Evolutionary conservation across 192 early-diverging fungal genomes (phyloP), one percentile per base, ranked within the genome.

Genomic region (Radiomyces spectabilis): DNA sequence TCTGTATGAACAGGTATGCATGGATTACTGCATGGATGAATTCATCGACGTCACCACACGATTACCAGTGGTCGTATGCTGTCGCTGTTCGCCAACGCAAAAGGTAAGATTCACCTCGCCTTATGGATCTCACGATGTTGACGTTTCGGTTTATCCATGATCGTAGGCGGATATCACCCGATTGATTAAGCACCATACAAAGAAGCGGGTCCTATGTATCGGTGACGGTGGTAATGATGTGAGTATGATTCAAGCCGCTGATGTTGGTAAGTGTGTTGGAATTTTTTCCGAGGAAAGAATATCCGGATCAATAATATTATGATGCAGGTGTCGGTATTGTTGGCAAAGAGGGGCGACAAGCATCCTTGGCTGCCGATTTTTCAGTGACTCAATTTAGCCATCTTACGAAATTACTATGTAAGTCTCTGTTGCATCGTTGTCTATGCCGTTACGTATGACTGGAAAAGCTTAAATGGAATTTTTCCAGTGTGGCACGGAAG

Each of bases 211-310:
- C 26, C 80, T 87, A 50, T 89, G 89, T 35, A 92, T 98, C 37
- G 95, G 95, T 37, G 95, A 98, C 65, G 95, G 95, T 37, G 95
- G 92, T 40, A 98, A 98, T 61, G 95, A 98, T 61, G 93, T 98
- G 37, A 85, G 83, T 34, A 98, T 98, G 95, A 98, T 98, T 54
- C 91, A 94, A 63, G 85, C 89, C 0, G 95, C 95, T 0, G 82
- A 98, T 64, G 90, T 98, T n/a, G 76, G 66, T 58, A 64, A 59
- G 61, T 56, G 26, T 0, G 22, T 33, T 24, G 6, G 18, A 9
- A 8, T 33, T 57, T 19, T 27, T 40, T 27, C 4, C 21, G 21
- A 21, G 24, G 26, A 24, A 4, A 26, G 5, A 35, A 25, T 45
- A 25, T 2, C 13, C 33, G 5, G 6, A 8, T 27, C 24, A 0